Evolutionary conservation across 306 rosid species (phyloP).

Genomic region (Medicago lupulina): DNA sequence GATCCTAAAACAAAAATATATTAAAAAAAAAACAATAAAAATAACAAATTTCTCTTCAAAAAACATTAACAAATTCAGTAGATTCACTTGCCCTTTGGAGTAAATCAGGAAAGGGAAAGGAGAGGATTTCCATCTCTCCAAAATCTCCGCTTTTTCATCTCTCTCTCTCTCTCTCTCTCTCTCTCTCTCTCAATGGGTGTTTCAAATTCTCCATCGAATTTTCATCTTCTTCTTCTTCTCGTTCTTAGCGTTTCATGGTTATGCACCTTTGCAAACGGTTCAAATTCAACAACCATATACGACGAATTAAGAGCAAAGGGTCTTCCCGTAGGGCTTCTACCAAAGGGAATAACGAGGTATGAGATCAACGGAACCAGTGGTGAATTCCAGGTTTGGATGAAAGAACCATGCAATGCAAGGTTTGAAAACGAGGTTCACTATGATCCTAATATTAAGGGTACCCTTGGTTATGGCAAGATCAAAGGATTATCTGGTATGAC

Average conservation of each 20-base stretch:
- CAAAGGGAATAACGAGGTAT: slow-evolving; percentile 66
- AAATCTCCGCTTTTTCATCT: neutral
- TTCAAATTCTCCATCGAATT: neutral
- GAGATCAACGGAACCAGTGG: slow-evolving; percentile 52
- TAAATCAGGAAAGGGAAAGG: neutral
- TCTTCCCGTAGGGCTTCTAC: slow-evolving; percentile 87
- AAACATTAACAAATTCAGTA: neutral
- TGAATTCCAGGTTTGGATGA: slow-evolving; percentile 60
- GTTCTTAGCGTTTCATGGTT: neutral
- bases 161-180: neutral
- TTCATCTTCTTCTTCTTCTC: neutral
- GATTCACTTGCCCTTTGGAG: neutral
- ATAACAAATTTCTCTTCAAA: neutral
- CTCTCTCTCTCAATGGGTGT: neutral
- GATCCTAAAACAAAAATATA: neutral
- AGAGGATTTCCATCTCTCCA: neutral
- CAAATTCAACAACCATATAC: slow-evolving; percentile 61
- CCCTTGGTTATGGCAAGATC: slow-evolving; percentile 64
- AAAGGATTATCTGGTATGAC: slow-evolving; percentile 70
- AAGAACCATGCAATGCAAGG: slow-evolving; percentile 79
- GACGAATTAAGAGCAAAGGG: slow-evolving; percentile 69
- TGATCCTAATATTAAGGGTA: slow-evolving; percentile 70
- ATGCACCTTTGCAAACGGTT: neutral
- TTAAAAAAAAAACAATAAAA: neutral
- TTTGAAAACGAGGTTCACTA: slow-evolving; percentile 89